Conservation (phyloP, 2,329 filamentous ascomycete species). For the Biscogniauxia mediterranea region DNA sequence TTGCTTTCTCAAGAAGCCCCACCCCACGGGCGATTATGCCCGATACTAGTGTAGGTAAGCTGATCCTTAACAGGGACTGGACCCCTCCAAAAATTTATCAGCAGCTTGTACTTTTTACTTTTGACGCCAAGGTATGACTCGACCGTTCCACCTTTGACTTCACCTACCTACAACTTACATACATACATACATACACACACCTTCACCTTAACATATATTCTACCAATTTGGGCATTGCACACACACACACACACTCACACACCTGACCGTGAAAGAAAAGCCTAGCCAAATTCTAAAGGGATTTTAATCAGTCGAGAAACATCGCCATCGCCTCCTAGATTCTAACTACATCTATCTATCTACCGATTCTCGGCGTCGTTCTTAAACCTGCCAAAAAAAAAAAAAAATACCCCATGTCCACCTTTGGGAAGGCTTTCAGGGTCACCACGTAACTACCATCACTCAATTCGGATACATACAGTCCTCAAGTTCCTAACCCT, state of each 20-base stretch:
- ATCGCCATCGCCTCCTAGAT: too few relatives aligned
- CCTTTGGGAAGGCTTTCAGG: conserved; percentile 78
- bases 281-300: too few relatives aligned
- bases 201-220: too few relatives aligned
- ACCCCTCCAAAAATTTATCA: neutral
- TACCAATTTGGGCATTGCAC: too few relatives aligned
- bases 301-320: too few relatives aligned
- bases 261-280: too few relatives aligned
- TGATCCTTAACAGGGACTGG: neutral
- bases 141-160: neutral
- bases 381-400: conserved; percentile 25
- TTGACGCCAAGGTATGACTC: neutral
- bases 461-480: conserved; percentile 9
- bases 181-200: too few relatives aligned
- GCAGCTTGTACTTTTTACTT: neutral
- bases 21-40: too few relatives aligned
- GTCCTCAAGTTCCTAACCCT: conserved; percentile 9
- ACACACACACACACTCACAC: too few relatives aligned
- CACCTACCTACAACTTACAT: neutral
- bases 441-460: conserved; percentile 69
- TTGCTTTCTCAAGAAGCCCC: neutral
- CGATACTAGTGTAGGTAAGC: neutral
- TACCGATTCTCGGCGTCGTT: neutral
- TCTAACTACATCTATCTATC: too few relatives aligned
- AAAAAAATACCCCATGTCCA: too few relatives aligned